These are phyloP conservation scores for Noccaea bulbosa DNA, from an alignment of 345 rosid genomes.

Conservation along the genomic window DNA sequence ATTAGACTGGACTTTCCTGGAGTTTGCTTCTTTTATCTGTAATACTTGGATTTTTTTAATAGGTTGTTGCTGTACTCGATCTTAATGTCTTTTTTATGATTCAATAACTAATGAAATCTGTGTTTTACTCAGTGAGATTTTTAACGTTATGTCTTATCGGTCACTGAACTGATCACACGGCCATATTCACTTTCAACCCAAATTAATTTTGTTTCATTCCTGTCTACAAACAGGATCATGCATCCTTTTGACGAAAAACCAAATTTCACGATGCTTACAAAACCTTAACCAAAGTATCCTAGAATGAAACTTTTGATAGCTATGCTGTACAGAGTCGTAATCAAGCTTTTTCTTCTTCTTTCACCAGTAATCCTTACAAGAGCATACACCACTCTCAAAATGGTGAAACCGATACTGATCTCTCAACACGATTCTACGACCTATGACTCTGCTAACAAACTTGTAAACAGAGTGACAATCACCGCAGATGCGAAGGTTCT, in stretches of 20 bases:
- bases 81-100: background rate
- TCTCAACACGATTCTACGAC: slow-evolving; percentile 60
- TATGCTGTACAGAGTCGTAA: slow-evolving; percentile 16
- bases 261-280: background rate
- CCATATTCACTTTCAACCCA: background rate
- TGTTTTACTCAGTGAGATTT: background rate
- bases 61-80: slow-evolving; percentile 35
- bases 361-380: slow-evolving; percentile 88
- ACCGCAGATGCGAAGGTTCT: slow-evolving; percentile 83
- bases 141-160: background rate
- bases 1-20: background rate
- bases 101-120: slow-evolving; percentile 23
- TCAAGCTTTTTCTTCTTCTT: slow-evolving; percentile 2
- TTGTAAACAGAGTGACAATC: slow-evolving; percentile 90
- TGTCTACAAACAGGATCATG: background rate
- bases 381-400: slow-evolving; percentile 72
- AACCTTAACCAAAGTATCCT: slow-evolving; percentile 20
- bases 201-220: background rate
- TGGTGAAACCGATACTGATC: slow-evolving; percentile 91
- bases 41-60: slow-evolving; percentile 20
- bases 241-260: background rate
- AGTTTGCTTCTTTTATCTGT: slow-evolving; percentile 17
- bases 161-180: background rate
- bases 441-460: slow-evolving; percentile 57
- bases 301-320: slow-evolving; percentile 7